Percentiles rank a stretch among this genome's conserved stretches.
phyloP scores from a whole-genome alignment of 768 basidiomycete genomes.

The Rhodotorula babjevae region DNA sequence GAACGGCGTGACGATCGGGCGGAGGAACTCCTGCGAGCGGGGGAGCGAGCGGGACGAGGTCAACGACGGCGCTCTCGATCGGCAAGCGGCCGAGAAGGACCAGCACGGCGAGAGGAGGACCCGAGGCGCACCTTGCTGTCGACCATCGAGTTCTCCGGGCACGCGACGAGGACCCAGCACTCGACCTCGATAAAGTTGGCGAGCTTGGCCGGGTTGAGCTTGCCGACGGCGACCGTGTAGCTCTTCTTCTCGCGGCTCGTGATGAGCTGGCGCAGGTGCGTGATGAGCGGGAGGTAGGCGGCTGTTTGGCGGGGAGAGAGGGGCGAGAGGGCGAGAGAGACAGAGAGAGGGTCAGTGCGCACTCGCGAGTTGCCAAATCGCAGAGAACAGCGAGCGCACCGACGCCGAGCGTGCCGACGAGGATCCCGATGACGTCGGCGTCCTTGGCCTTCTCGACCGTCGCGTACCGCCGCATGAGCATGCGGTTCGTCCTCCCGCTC shows the following conservation, averaged over 20 bases:
- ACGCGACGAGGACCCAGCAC: slow-evolving; percentile 90
- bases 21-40: slow-evolving; percentile 68
- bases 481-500: slow-evolving; percentile 65
- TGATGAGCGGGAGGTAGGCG: slow-evolving; percentile 79
- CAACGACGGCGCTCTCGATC: not conserved
- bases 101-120: not conserved
- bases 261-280: slow-evolving; percentile 69
- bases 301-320: slow-evolving; percentile 43
- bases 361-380: too few species aligned
- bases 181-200: slow-evolving; percentile 96
- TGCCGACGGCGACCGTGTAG: slow-evolving; percentile 92
- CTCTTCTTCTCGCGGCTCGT: slow-evolving; percentile 70
- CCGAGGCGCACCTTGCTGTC: slow-evolving; percentile 58
- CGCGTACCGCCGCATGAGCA: slow-evolving; percentile 86
- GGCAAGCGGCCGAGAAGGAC: not conserved
- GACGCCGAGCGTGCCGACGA: slow-evolving; percentile 89
- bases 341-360: not conserved
- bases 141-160: slow-evolving; percentile 79
- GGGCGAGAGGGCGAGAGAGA: too few species aligned
- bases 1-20: slow-evolving; percentile 89
- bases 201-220: slow-evolving; percentile 87
- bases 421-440: slow-evolving; percentile 89
- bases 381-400: slow-evolving; percentile 51
- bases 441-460: slow-evolving; percentile 80
- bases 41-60: not conserved